Conservation (phyloP, 331 rosid genomes). For the Acacia pycnantha region DNA sequence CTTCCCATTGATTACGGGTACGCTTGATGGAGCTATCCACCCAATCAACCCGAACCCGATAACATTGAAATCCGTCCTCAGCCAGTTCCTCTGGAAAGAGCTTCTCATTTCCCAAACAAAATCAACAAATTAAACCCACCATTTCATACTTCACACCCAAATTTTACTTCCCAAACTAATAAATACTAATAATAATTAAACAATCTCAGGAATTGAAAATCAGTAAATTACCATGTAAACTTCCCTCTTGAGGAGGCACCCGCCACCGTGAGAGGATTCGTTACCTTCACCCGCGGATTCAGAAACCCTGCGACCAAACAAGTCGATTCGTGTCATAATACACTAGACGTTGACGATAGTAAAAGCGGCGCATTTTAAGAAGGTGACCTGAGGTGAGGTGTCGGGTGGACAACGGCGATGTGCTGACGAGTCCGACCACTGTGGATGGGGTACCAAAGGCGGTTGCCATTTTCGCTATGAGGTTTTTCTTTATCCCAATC, state of each 20-base stretch:
- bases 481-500: not conserved
- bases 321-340: not conserved
- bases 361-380: not conserved
- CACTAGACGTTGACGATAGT: not conserved
- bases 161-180: not conserved
- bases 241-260: constrained; percentile 16
- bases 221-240: not conserved
- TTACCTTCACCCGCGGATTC: not conserved
- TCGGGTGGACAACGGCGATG: constrained; percentile 25
- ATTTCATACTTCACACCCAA: not conserved
- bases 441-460: constrained; percentile 30
- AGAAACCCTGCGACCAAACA: constrained; percentile 16
- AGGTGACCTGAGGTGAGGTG: constrained; percentile 40
- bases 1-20: constrained; percentile 15
- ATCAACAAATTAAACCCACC: not conserved
- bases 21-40: constrained; percentile 3
- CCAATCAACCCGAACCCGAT: constrained; percentile 22
- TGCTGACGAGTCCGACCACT: constrained; percentile 39
- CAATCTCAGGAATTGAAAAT: not conserved
- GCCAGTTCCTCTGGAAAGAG: constrained; percentile 4
- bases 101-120: not conserved
- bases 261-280: not conserved
- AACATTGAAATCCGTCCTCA: constrained; percentile 4
- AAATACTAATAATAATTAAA: not conserved
- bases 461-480: constrained; percentile 33